Base-by-base conservation (phyloP, 495 filamentous ascomycete genomes). In the Margaritispora aquatica region DNA sequence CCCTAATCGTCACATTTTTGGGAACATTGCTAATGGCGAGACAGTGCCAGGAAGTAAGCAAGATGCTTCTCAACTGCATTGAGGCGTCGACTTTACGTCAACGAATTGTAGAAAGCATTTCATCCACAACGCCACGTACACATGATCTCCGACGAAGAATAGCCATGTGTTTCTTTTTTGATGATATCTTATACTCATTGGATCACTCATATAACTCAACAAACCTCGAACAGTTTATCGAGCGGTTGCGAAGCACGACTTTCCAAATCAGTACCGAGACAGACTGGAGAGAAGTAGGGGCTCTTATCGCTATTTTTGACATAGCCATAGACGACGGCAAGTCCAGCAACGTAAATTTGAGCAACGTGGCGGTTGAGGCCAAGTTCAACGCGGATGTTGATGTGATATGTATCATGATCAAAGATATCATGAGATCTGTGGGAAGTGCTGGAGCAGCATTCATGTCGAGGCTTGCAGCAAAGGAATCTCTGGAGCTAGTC, bases 301-400 rank as follows among this genome's bases (percentile, higher is more conserved):
- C 88, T 1, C 74, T 84, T 17, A 74, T 85, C 1, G 73, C 75
- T 15, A 77, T 95, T 53, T 77, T 97, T 5, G 84, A 90, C 66
- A 80, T 90, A 21, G 86, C 80, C 24, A 77, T 96, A 26, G 90
- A 88, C 64, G 80, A 83, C 36, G 87, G 84, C 15, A 57, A 63
- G 19, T 69, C 70, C 26, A 51, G 69, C 15, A 69, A 57, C 61
- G 46, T 54, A 5, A 60, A 66, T 1, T 65, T 76, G 24, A 34
- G 55, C 11, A 62, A 68, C 36, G 70, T 60, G 21, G 68, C 73
- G 26, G 64, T 73, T 1, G 73, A 77, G 52, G 65, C 65, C 15
- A 51, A 50, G 8, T 94, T 90, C 73, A 85, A 96, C 65, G 66
- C 69, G 4, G 75, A 82, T 1, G 74, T 96, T 54, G 93, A 96